These are phyloP conservation scores for Termitomyces sp. DNA, from an alignment of 768 basidiomycete genomes.

Conservation along the genomic window DNA sequence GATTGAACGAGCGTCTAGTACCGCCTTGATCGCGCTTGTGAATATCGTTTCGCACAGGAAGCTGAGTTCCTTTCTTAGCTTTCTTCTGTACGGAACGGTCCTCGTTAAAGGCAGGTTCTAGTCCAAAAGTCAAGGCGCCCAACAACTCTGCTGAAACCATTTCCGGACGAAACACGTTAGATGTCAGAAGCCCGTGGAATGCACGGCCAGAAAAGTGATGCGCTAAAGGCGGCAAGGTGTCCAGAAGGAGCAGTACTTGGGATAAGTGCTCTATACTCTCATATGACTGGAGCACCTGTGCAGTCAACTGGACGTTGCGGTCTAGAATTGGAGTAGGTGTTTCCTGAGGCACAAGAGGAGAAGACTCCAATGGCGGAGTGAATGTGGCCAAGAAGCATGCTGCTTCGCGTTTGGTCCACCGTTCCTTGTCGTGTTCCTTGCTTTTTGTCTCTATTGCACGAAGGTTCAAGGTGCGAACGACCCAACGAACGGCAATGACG, in stretches of 20 bases:
- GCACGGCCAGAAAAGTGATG: slow-evolving; percentile 50
- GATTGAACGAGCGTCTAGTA: slow-evolving; percentile 27
- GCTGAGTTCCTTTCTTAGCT: slow-evolving; percentile 13
- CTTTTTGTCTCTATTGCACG: slow-evolving; percentile 46
- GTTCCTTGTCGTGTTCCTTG: slow-evolving; percentile 58
- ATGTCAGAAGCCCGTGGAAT: slow-evolving; percentile 50
- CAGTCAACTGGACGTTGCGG: slow-evolving; percentile 61
- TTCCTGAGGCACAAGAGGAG: slow-evolving; percentile 7
- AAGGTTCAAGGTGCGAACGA: slow-evolving; percentile 40
- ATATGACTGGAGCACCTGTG: slow-evolving; percentile 54
- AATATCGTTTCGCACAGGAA: background rate
- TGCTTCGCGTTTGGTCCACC: slow-evolving; percentile 65
- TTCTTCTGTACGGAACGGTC: slow-evolving; percentile 32
- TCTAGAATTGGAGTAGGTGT: slow-evolving; percentile 37
- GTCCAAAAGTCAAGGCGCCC: slow-evolving; percentile 38
- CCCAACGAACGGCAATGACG: slow-evolving; percentile 60
- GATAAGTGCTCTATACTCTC: slow-evolving; percentile 57
- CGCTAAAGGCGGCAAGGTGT: slow-evolving; percentile 38
- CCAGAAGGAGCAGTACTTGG: slow-evolving; percentile 53
- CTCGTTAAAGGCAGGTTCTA: slow-evolving; percentile 43
- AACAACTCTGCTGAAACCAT: slow-evolving; percentile 31
- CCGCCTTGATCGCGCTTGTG: slow-evolving; percentile 3
- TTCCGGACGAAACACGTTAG: slow-evolving; percentile 14
- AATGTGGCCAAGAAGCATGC: slow-evolving; percentile 53
- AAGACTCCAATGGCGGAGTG: slow-evolving; percentile 16